Percentiles rank a stretch among this genome's conserved stretches.
Evolutionary conservation across 805 yeast genomes (phyloP).

Genomic region (Wickerhamiella azyma): DNA sequence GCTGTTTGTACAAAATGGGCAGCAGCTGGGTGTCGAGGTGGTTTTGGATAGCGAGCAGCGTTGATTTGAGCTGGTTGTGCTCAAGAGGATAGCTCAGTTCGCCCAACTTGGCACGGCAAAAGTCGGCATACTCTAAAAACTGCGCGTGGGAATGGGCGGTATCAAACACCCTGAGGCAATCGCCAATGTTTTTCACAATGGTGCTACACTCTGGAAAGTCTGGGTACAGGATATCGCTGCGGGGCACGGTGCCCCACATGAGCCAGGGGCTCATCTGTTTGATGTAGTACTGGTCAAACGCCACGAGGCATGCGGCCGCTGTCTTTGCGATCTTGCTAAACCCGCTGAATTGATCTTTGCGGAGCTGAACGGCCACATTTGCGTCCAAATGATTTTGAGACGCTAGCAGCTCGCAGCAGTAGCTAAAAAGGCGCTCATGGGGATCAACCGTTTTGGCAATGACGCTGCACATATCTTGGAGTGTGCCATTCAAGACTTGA

Average conservation of each 20-base stretch:
- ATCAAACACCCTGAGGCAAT: slow-evolving; percentile 1
- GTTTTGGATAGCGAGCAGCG: neutral
- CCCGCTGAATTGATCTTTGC: slow-evolving; percentile 1
- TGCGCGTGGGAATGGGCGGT: neutral
- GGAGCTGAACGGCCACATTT: slow-evolving; percentile 1
- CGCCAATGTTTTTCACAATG: neutral
- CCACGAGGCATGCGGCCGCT: slow-evolving; percentile 3
- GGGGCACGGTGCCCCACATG: slow-evolving; percentile 2
- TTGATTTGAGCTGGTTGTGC: neutral
- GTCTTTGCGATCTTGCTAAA: slow-evolving; percentile 4
- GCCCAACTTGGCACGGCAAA: neutral
- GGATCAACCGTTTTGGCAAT: slow-evolving; percentile 9
- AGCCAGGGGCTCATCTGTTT: slow-evolving; percentile 1
- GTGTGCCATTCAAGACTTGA: neutral
- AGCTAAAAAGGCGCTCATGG: slow-evolving; percentile 1
- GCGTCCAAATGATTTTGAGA: neutral
- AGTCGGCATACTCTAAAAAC: slow-evolving; percentile 3
- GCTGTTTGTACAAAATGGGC: slow-evolving; percentile 1
- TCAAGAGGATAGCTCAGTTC: slow-evolving; percentile 5
- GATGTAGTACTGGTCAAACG: slow-evolving; percentile 7
- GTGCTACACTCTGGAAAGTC: neutral
- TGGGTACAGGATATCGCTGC: neutral
- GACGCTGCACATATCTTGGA: neutral
- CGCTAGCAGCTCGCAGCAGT: neutral
- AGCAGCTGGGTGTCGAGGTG: neutral